phyloP scores from a whole-genome alignment of 495 filamentous ascomycete species.

The Lineolata rhizophorae region DNA sequence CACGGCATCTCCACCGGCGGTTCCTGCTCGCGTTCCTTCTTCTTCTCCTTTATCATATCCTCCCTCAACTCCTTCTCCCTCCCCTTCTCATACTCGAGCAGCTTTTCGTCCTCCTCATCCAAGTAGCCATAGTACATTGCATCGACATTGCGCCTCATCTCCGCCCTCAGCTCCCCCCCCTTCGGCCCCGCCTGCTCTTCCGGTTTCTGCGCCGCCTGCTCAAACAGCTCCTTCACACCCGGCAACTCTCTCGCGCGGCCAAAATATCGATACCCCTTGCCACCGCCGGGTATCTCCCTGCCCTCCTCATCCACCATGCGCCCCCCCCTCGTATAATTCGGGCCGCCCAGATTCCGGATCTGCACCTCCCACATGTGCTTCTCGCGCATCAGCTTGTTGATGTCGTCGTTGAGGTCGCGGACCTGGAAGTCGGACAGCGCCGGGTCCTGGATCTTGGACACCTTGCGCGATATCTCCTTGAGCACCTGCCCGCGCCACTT shows the following conservation, averaged over 20 bases:
- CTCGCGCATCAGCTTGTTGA: slow-evolving; percentile 97
- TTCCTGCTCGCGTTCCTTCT: slow-evolving; percentile 25
- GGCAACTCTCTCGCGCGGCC: slow-evolving; percentile 78
- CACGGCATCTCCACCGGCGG: slow-evolving; percentile 25
- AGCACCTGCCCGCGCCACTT: slow-evolving; percentile 97
- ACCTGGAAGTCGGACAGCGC: slow-evolving; percentile 88
- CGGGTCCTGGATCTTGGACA: slow-evolving; percentile 79
- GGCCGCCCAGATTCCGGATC: slow-evolving; percentile 80
- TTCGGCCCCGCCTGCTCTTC: slow-evolving; percentile 28
- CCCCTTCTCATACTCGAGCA: slow-evolving; percentile 60
- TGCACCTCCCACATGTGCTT: slow-evolving; percentile 98
- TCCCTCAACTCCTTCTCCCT: slow-evolving; percentile 48
- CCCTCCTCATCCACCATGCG: slow-evolving; percentile 83
- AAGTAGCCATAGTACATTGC: slow-evolving; percentile 92
- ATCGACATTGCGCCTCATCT: slow-evolving; percentile 69
- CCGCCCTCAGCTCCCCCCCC: slow-evolving; percentile 35
- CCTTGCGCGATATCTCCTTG: slow-evolving; percentile 91
- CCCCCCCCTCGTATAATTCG: slow-evolving; percentile 91
- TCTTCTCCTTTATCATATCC: slow-evolving; percentile 17
- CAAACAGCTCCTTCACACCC: slow-evolving; percentile 93
- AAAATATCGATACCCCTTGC: slow-evolving; percentile 84
- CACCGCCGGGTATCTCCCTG: slow-evolving; percentile 69
- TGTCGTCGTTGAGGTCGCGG: slow-evolving; percentile 94
- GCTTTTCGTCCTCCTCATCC: slow-evolving; percentile 74
- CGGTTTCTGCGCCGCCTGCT: slow-evolving; percentile 40